Percentiles rank a stretch among this genome's conserved stretches.
Conservation (phyloP, 192 early-diverging fungal species). For the Linnemannia hyalina region DNA sequence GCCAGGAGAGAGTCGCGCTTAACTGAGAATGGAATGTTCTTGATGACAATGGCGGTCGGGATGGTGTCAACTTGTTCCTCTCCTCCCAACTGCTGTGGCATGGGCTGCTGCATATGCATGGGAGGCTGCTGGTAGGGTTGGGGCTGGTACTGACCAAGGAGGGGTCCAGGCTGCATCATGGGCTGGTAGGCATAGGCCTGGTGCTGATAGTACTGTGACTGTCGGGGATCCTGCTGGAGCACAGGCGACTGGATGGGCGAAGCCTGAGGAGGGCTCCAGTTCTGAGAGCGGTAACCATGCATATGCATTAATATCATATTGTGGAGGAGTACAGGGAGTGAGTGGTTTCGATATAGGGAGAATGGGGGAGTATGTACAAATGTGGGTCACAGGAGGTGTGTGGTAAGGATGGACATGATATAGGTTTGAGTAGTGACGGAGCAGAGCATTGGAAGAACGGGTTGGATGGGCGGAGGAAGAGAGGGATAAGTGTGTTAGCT, state of each 20-base stretch:
- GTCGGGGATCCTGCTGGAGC: slow-evolving; percentile 48
- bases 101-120: slow-evolving; percentile 20
- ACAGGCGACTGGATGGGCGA: slow-evolving; percentile 56
- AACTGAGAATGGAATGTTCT: slow-evolving; percentile 86
- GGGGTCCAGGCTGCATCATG: slow-evolving; percentile 52
- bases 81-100: slow-evolving; percentile 15
- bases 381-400: background rate
- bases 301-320: background rate
- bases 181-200: slow-evolving; percentile 55
- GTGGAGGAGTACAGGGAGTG: background rate
- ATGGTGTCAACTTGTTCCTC: slow-evolving; percentile 64
- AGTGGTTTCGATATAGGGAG: background rate
- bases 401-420: background rate
- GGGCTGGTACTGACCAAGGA: slow-evolving; percentile 44
- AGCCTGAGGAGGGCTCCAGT: slow-evolving; percentile 55
- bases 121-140: slow-evolving; percentile 33
- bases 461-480: background rate
- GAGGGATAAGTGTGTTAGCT: background rate
- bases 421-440: background rate
- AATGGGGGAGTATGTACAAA: background rate
- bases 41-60: slow-evolving; percentile 84
- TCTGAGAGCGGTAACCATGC: slow-evolving; percentile 10
- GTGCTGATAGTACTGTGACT: slow-evolving; percentile 44
- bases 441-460: background rate
- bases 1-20: slow-evolving; percentile 82